Conservation (phyloP, 2,329 filamentous ascomycete genomes). For the Xylaria sp. region DNA sequence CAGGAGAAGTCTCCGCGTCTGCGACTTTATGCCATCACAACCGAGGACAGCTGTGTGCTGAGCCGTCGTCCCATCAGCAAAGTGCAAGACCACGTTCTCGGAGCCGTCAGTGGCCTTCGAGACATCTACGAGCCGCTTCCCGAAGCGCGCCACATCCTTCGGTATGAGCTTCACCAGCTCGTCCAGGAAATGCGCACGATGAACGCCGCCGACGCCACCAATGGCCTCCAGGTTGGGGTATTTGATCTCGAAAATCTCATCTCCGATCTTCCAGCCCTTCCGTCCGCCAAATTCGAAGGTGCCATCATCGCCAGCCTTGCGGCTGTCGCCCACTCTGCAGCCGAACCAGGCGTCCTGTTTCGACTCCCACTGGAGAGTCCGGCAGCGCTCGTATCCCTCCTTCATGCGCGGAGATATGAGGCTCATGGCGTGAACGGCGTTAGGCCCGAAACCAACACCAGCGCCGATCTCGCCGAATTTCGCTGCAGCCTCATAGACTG, state of each 20-base stretch:
- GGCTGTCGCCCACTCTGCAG: conserved; percentile 40
- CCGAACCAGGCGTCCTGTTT: conserved; percentile 45
- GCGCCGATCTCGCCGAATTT: conserved; percentile 53
- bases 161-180: conserved; percentile 55
- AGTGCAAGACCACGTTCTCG: conserved; percentile 46
- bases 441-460: conserved; percentile 52
- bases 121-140: conserved; percentile 53
- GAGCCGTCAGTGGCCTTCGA: conserved; percentile 38
- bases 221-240: conserved; percentile 35
- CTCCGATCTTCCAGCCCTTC: conserved; percentile 39
- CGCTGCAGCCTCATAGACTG: conserved; percentile 52
- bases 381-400: conserved; percentile 47
- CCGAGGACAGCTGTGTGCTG: conserved; percentile 61
- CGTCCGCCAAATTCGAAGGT: conserved; percentile 38
- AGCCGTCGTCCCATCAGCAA: conserved; percentile 55
- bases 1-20: conserved; percentile 63
- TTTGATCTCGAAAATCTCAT: conserved; percentile 40
- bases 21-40: conserved; percentile 73
- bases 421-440: conserved; percentile 50
- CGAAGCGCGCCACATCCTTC: conserved; percentile 47
- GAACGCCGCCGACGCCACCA: conserved; percentile 43
- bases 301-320: conserved; percentile 39
- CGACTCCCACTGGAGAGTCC: conserved; percentile 44
- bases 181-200: conserved; percentile 55
- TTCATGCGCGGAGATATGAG: conserved; percentile 46